Base-by-base conservation (phyloP, 768 basidiomycete species). In the Rhodotorula kratochvilovae region DNA sequence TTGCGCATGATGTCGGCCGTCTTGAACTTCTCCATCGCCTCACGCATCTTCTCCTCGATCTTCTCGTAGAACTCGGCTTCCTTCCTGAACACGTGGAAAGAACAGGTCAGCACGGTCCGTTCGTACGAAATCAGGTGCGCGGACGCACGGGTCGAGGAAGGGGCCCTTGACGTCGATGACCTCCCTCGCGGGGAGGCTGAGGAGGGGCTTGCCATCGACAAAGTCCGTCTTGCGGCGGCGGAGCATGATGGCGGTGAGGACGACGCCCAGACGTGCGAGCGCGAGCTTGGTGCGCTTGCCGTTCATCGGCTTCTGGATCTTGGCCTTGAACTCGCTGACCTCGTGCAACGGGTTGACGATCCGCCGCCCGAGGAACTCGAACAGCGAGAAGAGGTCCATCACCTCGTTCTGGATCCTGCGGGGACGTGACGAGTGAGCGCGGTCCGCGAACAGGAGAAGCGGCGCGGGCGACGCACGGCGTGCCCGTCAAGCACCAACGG, bases 401-500 rank as follows among this genome's bases (percentile, higher is more conserved):
- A 97, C 89, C 60, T 83, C 88, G 82, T 99, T 98, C 83, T 98
- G 89, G 29, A 79, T 43, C 2, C 69, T 75, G 45, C 35, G 63
- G 53, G n/a, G n/a, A 1, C 36, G 29, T n/a, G 5, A 33, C 2
- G 45, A 16, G 43, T 15, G 25, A 31, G 5, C 25, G 17, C 60
- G 23, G 39, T 19, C 13, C 15, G 48, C 1, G 10, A 39, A 51
- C n/a, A 23, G 36, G 31, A n/a, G n/a, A n/a, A n/a, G n/a, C n/a
- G n/a, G n/a, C n/a, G n/a, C n/a, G n/a, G n/a, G n/a, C n/a, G n/a
- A 42, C 63, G 45, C 16, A 77, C 70, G 72, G 70, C 48, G 90
- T 90, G 39, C 89, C 92, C 12, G 91, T 93, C 66, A 94, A 81
- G 79, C 89, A 90, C 93, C 93, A 96, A 63, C 90, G 84, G 80